Conservation (phyloP, 441 rosid species). For the Hypseocharis bilobata region DNA sequence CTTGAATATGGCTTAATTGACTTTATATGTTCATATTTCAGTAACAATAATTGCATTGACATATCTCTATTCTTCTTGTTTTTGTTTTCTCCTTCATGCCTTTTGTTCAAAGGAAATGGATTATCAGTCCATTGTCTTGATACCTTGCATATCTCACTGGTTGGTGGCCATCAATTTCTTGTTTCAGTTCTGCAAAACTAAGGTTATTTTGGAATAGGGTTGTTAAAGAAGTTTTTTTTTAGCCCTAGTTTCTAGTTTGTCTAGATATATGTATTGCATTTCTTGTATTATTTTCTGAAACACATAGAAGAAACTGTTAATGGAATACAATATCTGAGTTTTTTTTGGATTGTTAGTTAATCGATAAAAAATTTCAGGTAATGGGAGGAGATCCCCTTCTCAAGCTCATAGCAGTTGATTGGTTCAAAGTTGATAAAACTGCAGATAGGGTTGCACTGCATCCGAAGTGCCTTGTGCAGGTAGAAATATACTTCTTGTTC, state of each 20-base stretch:
- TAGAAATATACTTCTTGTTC: conserved; percentile 22
- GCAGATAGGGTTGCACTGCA: conserved; percentile 62
- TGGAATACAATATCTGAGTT: background rate
- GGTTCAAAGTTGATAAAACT: conserved; percentile 74
- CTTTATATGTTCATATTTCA: background rate
- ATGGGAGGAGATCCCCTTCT: conserved; percentile 92
- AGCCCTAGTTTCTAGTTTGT: background rate
- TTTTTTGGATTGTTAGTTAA: background rate
- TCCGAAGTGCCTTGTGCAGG: conserved; percentile 87
- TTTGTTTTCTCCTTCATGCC: background rate
- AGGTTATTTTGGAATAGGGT: background rate
- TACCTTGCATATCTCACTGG: background rate
- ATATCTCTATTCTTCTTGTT: background rate
- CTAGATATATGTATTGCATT: background rate
- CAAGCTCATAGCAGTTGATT: conserved; percentile 78
- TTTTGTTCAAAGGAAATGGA: background rate
- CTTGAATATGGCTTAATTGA: background rate
- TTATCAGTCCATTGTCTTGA: background rate
- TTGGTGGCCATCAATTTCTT: background rate
- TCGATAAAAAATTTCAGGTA: conserved; percentile 37
- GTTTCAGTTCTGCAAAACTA: background rate
- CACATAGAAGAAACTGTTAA: background rate
- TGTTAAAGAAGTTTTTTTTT: background rate
- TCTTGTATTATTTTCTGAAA: background rate
- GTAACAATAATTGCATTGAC: background rate